Percentiles rank a stretch among this genome's conserved stretches.
phyloP scores from a whole-genome alignment of 352 stramenopile species.

The Pythium aquatile region DNA sequence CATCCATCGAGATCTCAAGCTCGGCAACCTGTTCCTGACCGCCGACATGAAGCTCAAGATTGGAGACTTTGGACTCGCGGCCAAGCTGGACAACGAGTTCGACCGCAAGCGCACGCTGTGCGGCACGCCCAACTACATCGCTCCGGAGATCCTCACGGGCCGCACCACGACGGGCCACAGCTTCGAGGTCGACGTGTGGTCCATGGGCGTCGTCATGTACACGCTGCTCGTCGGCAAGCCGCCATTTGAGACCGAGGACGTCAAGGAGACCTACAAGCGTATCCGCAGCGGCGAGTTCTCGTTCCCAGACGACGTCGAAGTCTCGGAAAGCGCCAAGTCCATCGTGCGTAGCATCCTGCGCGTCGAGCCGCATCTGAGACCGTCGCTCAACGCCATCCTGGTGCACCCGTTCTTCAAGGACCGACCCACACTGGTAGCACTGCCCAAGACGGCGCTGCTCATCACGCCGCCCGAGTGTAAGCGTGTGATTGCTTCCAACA shows the following conservation, averaged over 20 bases:
- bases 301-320: slow-evolving; percentile 88
- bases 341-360: slow-evolving; percentile 76
- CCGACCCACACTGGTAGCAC: slow-evolving; percentile 45
- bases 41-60: slow-evolving; percentile 95
- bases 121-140: slow-evolving; percentile 93
- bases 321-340: slow-evolving; percentile 80
- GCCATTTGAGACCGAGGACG: slow-evolving; percentile 96
- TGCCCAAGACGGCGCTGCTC: slow-evolving; percentile 64
- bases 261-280: slow-evolving; percentile 98
- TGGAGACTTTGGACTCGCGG: slow-evolving; percentile 95
- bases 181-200: slow-evolving; percentile 99
- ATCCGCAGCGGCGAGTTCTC: slow-evolving; percentile 96
- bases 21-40: slow-evolving; percentile 97
- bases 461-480: slow-evolving; percentile 72
- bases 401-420: slow-evolving; percentile 76
- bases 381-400: slow-evolving; percentile 75
- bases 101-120: slow-evolving; percentile 97
- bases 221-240: slow-evolving; percentile 96
- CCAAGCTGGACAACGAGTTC: slow-evolving; percentile 70
- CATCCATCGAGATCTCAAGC: slow-evolving; percentile 98
- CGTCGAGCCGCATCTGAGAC: slow-evolving; percentile 63
- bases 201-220: slow-evolving; percentile 97
- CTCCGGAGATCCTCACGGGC: slow-evolving; percentile 90
- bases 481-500: slow-evolving; percentile 31
- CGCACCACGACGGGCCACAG: slow-evolving; percentile 91